Percentiles rank a stretch among this genome's conserved stretches.
Evolutionary conservation across 257 asterid species (phyloP).

Genomic region (Plectranthus barbatus): DNA sequence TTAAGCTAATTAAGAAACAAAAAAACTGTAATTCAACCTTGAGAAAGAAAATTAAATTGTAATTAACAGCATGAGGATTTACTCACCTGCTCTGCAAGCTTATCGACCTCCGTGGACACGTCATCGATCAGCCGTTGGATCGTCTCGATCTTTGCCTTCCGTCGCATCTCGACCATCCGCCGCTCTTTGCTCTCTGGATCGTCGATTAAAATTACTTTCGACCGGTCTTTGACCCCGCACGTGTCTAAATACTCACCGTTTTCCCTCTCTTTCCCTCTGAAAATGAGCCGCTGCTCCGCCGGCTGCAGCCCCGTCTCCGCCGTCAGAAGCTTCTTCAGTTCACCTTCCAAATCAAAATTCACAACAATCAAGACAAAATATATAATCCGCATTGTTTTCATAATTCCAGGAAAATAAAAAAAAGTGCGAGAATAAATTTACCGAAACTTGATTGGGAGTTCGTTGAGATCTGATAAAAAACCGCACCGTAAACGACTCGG

Average conservation of each 20-base stretch:
- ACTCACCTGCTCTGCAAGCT: constrained; percentile 59
- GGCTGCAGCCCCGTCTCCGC: constrained; percentile 51
- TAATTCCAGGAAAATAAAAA: background rate
- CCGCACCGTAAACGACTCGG: constrained; percentile 39
- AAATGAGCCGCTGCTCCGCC: constrained; percentile 48
- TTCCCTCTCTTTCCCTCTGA: constrained; percentile 54
- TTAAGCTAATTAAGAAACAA: constrained; percentile 5
- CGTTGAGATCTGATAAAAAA: constrained; percentile 38
- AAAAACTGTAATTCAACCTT: too few relatives aligned
- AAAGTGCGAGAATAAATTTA: background rate
- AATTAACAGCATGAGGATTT: background rate
- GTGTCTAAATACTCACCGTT: constrained; percentile 52
- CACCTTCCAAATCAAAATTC: constrained; percentile 32
- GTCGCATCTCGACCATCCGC: constrained; percentile 37
- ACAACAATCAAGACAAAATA: background rate
- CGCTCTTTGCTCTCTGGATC: constrained; percentile 49
- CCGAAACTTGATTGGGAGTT: constrained; percentile 54
- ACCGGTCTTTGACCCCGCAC: constrained; percentile 59
- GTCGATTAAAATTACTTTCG: constrained; percentile 45
- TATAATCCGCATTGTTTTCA: background rate
- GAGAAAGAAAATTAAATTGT: background rate
- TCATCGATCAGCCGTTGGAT: constrained; percentile 36
- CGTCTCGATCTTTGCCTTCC: constrained; percentile 49
- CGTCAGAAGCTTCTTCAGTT: constrained; percentile 50
- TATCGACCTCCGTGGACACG: constrained; percentile 38